Evolutionary conservation across 1,284 basidiomycete genomes (phyloP).

Genomic region (Acaromyces ingoldii): DNA sequence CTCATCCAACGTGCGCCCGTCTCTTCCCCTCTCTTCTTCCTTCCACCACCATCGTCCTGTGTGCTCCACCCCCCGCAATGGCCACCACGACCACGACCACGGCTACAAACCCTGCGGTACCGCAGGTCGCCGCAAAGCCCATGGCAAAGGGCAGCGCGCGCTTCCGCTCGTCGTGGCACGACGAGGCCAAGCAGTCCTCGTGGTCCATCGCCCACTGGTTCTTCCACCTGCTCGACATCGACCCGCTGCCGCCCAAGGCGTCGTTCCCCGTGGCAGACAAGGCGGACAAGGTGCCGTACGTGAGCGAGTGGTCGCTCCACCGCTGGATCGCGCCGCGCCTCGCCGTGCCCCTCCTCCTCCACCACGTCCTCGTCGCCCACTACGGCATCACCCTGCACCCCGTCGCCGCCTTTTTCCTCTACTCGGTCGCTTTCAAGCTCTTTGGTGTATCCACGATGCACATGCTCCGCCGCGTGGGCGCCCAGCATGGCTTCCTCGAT

Average conservation of each 20-base stretch:
- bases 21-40: no score
- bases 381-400: slow-evolving; percentile 30
- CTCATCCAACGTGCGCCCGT: no score
- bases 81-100: no score
- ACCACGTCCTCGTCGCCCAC: slow-evolving; percentile 21
- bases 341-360: slow-evolving; percentile 23
- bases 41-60: no score
- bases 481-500: slow-evolving; percentile 34
- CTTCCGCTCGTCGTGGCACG: slow-evolving; percentile 24
- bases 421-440: slow-evolving; percentile 14
- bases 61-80: no score
- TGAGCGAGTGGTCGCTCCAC: neutral
- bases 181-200: slow-evolving; percentile 3
- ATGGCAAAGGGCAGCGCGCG: neutral
- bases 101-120: neutral
- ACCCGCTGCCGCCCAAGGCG: slow-evolving; percentile 16
- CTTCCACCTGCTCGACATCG: slow-evolving; percentile 13
- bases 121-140: neutral
- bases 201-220: slow-evolving; percentile 18
- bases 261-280: slow-evolving; percentile 10
- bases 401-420: slow-evolving; percentile 15
- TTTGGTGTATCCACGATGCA: slow-evolving; percentile 22
- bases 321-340: slow-evolving; percentile 7
- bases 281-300: slow-evolving; percentile 1
- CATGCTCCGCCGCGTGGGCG: slow-evolving; percentile 12